phyloP scores from a whole-genome alignment of 2,329 filamentous ascomycete species.

The Fusarium circinatum region DNA sequence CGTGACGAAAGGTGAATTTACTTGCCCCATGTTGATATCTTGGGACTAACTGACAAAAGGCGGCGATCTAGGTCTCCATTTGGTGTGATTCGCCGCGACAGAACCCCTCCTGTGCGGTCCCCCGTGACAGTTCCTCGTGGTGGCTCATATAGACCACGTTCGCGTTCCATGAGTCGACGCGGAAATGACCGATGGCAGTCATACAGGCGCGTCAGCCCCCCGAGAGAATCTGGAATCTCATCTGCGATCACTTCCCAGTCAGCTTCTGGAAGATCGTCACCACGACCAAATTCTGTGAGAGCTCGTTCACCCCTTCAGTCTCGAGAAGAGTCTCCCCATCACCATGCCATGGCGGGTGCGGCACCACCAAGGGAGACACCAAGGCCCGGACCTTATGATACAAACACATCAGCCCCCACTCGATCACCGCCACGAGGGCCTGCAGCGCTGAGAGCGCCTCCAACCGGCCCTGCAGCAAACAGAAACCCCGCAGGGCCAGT shows the following conservation, averaged over 20 bases:
- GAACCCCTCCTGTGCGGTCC: conserved; percentile 46
- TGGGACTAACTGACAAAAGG: conserved; percentile 48
- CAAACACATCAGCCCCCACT: conserved; percentile 40
- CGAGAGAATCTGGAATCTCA: conserved; percentile 60
- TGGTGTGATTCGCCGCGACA: conserved; percentile 49
- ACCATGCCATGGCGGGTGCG: conserved; percentile 38
- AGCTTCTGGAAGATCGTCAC: conserved; percentile 63
- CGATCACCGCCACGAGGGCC: conserved; percentile 66
- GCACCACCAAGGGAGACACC: conserved; percentile 44
- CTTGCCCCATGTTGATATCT: background rate
- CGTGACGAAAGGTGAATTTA: conserved; percentile 54
- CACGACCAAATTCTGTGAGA: conserved; percentile 59
- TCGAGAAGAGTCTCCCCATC: conserved; percentile 53
- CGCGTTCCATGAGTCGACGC: conserved; percentile 61
- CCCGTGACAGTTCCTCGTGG: conserved; percentile 48
- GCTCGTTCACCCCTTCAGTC: conserved; percentile 58
- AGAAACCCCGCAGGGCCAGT: conserved; percentile 54
- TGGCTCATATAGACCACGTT: conserved; percentile 63
- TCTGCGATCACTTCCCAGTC: conserved; percentile 63
- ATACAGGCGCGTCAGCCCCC: conserved; percentile 60
- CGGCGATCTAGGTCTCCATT: conserved; percentile 66
- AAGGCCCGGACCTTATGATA: conserved; percentile 44
- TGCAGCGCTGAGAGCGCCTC: conserved; percentile 62
- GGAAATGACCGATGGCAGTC: conserved; percentile 56
- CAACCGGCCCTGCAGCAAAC: conserved; percentile 54